Conservation (phyloP, 164 flowering plant species). For the Vitis cinerea region DNA sequence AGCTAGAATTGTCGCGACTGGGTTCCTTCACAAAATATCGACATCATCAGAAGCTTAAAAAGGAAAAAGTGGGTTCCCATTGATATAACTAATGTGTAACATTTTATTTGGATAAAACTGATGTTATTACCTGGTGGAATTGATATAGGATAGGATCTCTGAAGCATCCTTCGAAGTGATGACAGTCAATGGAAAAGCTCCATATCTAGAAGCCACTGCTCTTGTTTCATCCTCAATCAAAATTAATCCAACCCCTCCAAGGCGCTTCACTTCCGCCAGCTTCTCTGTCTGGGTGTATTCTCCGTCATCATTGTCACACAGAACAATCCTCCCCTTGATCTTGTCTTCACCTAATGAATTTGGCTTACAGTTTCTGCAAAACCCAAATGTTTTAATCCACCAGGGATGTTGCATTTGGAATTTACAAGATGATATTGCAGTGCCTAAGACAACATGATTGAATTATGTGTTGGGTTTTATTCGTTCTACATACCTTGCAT, state of each 20-base stretch:
- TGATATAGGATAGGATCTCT: slow-evolving; percentile 52
- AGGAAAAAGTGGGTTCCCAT: too few relatives aligned
- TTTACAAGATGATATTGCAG: too few relatives aligned
- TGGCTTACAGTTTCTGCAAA: slow-evolving; percentile 51
- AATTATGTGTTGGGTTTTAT: too few relatives aligned
- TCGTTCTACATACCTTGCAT: slow-evolving; percentile 32
- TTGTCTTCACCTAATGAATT: slow-evolving; percentile 35
- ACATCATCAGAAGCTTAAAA: neutral
- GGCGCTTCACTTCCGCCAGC: slow-evolving; percentile 25
- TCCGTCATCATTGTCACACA: slow-evolving; percentile 42
- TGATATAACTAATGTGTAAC: too few relatives aligned
- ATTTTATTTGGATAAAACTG: too few relatives aligned
- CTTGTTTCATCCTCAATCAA: slow-evolving; percentile 33
- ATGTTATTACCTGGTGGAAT: slow-evolving; percentile 55
- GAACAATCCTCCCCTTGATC: slow-evolving; percentile 65
- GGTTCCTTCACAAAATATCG: slow-evolving; percentile 32
- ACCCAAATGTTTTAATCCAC: neutral
- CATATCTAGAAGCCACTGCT: slow-evolving; percentile 37
- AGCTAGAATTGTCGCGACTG: slow-evolving; percentile 67
- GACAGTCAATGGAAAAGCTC: slow-evolving; percentile 46
- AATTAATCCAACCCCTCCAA: slow-evolving; percentile 58
- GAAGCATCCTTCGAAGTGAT: slow-evolving; percentile 42
- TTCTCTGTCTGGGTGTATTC: slow-evolving; percentile 19
- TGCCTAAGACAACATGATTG: too few relatives aligned
- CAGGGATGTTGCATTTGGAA: neutral